Base-by-base conservation (phyloP, 768 basidiomycete genomes). In the Suillus weaverae region DNA sequence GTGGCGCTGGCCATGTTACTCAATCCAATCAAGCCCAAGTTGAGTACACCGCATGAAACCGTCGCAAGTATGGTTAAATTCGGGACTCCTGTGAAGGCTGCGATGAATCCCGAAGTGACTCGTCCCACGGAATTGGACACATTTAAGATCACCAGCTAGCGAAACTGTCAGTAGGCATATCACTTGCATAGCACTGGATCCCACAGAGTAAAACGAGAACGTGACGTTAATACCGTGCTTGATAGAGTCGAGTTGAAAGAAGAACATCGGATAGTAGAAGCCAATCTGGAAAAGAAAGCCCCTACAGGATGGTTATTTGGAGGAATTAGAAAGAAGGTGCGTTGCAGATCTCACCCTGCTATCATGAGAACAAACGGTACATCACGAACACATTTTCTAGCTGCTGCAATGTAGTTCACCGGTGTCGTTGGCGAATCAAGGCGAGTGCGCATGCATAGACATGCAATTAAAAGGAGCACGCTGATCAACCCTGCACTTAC, bases 151-250 rank as follows among this genome's bases (percentile, higher is more conserved):
- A 83, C 78, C 38, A 88, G 70, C 81, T 86, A 60, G n/a, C 51
- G 51, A 1, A 36, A 57, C n/a, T 10, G 39, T 44, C 60, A 38
- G 22, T 35, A 20, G 30, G 64, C 4, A 22, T 18, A 20, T n/a
- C 6, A 39, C 20, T 8, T 18, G 22, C 7, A 36, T 33, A 57
- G n/a, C 18, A 16, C 26, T 22, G 36, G 36, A 51, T 61, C 73
- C 10, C 63, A 87, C 87, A 36, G 81, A 81, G 64, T 87, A 87
- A 65, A 89, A 88, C 0, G 87, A 84, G 5, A 88, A 75, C n/a
- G 71, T 74, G 10, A 78, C 71, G 18, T 76, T 71, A 44, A 85
- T 77, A 1, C 82, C 81, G 62, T 84, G 84, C 57, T 78, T 73
- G 35, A 84, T 76, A 1, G 86, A 79, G 63, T 84, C 81, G 14